A percentile compares a stretch with the other conserved stretches of the same genome.
phyloP scores from a whole-genome alignment of 2,329 filamentous ascomycete genomes.

The Hypocrella siamensis region DNA sequence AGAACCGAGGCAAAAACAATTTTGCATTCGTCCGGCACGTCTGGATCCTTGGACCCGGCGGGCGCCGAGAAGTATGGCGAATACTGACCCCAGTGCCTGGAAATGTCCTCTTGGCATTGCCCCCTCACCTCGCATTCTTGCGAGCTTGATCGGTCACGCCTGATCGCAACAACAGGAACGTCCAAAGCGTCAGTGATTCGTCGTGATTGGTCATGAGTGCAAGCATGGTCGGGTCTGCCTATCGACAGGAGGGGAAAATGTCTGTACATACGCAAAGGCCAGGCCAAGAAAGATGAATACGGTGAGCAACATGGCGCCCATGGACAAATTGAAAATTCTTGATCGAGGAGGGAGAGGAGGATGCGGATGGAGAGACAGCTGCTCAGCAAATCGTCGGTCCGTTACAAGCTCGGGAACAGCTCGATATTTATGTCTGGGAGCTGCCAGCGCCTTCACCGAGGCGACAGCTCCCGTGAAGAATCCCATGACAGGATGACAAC shows the following conservation, averaged over 20 bases:
- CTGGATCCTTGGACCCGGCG: conserved; percentile 40
- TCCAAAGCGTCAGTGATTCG: conserved; percentile 1
- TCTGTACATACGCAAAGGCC: conserved; percentile 6
- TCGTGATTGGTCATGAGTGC: too few relatives aligned
- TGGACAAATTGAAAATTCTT: conserved; percentile 6
- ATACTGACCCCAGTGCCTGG: conserved; percentile 74
- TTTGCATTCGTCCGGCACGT: conserved; percentile 50
- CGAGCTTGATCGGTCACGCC: conserved; percentile 4
- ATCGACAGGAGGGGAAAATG: not conserved
- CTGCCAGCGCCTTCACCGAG: conserved; percentile 7
- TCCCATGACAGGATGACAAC: conserved; percentile 3
- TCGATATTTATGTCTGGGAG: conserved; percentile 13
- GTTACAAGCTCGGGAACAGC: conserved; percentile 9
- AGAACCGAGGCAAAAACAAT: conserved; percentile 70
- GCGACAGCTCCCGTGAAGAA: conserved; percentile 1
- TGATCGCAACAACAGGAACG: too few relatives aligned
- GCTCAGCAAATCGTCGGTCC: not conserved
- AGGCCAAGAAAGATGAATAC: conserved; percentile 5
- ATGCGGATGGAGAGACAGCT: not conserved
- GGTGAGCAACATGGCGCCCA: conserved; percentile 6
- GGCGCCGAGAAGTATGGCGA: conserved; percentile 68
- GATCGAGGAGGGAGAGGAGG: conserved; percentile 2
- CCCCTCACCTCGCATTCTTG: conserved; percentile 1
- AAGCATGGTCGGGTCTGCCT: not conserved
- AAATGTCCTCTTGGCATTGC: conserved; percentile 41